Evolutionary conservation across 768 basidiomycete species (phyloP).

Genomic region (Astraeus odoratus): DNA sequence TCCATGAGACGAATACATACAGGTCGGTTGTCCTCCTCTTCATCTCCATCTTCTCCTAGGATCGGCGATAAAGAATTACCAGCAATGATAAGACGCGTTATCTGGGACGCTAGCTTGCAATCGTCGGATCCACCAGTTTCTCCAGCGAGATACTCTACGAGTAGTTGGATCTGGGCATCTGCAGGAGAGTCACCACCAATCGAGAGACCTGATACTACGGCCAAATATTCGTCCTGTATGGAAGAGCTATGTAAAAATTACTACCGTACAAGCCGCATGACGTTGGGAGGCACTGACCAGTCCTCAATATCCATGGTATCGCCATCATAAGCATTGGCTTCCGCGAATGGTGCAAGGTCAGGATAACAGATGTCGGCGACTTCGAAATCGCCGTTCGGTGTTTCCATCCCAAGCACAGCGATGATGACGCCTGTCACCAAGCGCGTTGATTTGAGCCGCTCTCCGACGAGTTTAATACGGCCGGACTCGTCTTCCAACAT

Average conservation of each 20-base stretch:
- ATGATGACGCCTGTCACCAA: constrained; percentile 91
- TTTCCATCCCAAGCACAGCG: constrained; percentile 88
- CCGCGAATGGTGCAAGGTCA: constrained; percentile 58
- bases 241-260: constrained; percentile 8
- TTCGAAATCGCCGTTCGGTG: constrained; percentile 84
- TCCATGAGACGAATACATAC: constrained; percentile 33
- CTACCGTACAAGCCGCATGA: constrained; percentile 8
- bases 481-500: constrained; percentile 98
- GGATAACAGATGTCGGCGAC: constrained; percentile 85
- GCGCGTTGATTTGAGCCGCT: constrained; percentile 47
- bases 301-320: constrained; percentile 69
- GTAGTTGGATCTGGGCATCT: constrained; percentile 73
- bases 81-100: constrained; percentile 82
- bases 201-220: constrained; percentile 77
- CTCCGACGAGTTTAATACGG: constrained; percentile 81
- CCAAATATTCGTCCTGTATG: constrained; percentile 68
- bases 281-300: constrained; percentile 26
- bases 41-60: constrained; percentile 24
- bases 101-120: constrained; percentile 55
- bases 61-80: constrained; percentile 78
- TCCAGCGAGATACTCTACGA: constrained; percentile 85
- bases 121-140: constrained; percentile 72
- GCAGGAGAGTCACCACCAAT: constrained; percentile 57
- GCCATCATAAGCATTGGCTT: constrained; percentile 14
- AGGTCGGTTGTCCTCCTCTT: constrained; percentile 45